A percentile compares a stretch with the other conserved stretches of the same genome.
Evolutionary conservation across 108 stramenopile species (phyloP).

Genomic region (Aureococcus anophagefferens): DNA sequence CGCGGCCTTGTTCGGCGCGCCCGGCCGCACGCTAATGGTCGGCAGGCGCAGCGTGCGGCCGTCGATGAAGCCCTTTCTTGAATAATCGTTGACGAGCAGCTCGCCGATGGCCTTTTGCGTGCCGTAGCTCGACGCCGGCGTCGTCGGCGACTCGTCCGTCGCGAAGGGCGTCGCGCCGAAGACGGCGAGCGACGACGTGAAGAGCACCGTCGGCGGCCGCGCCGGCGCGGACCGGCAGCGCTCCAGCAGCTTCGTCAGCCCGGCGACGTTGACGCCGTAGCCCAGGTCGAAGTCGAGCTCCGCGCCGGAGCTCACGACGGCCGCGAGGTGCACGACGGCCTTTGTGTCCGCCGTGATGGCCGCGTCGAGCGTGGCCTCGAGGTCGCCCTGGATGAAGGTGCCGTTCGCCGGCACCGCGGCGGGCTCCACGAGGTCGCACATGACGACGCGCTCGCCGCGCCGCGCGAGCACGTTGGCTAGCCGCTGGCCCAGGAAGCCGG

Average conservation of each 20-base stretch:
- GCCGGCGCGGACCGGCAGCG: background rate
- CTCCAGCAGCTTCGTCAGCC: background rate
- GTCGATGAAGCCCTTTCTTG: conserved; percentile 3
- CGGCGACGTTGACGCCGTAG: conserved; percentile 1
- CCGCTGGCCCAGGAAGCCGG: too few relatives aligned
- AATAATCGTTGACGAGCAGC: conserved; percentile 3
- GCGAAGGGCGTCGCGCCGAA: background rate
- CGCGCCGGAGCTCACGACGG: background rate
- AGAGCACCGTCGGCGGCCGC: background rate
- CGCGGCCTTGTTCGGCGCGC: conserved; percentile 5
- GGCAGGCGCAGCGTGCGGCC: background rate
- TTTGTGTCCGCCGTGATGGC: too few relatives aligned
- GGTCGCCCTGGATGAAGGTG: too few relatives aligned
- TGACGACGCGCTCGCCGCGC: background rate
- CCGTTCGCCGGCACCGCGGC: background rate
- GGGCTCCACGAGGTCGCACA: background rate
- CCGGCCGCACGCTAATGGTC: background rate
- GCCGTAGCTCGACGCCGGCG: background rate
- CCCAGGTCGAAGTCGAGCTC: conserved; percentile 2
- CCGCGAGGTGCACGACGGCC: conserved; percentile 2
- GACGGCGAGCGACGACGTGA: background rate
- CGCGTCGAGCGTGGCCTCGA: too few relatives aligned
- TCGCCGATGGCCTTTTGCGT: conserved; percentile 3
- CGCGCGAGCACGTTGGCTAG: too few relatives aligned
- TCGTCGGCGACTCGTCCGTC: background rate